Evolutionary conservation across 805 yeast species (phyloP).

Genomic region (Helenozyma baotianmanensis): DNA sequence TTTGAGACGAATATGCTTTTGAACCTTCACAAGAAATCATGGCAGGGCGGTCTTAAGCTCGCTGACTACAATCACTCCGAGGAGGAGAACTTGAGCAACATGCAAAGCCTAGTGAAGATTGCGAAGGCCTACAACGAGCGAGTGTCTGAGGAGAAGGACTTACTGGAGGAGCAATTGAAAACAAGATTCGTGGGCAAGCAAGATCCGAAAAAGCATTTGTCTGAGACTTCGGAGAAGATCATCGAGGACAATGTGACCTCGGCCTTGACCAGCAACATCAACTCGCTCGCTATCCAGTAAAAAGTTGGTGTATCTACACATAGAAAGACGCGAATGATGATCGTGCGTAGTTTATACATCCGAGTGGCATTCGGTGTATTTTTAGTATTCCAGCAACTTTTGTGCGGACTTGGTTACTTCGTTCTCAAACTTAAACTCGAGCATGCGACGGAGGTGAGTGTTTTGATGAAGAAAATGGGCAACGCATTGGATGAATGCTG

Average conservation of each 20-base stretch:
- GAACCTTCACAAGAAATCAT: constrained; percentile 88
- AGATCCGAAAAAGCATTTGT: constrained; percentile 96
- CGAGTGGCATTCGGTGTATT: no score
- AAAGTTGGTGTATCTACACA: no score
- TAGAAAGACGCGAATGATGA: no score
- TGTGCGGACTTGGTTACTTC: no score
- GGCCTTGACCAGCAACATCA: constrained; percentile 82
- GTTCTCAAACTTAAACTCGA: constrained; percentile 2
- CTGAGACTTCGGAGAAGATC: constrained; percentile 78
- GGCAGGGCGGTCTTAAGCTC: constrained; percentile 89
- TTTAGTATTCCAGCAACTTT: no score
- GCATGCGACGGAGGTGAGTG: constrained; percentile 1
- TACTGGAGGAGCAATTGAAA: constrained; percentile 82
- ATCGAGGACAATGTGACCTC: constrained; percentile 90
- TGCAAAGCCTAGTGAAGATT: constrained; percentile 77
- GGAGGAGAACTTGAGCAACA: constrained; percentile 64
- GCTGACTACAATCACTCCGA: constrained; percentile 75
- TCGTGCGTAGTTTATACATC: no score
- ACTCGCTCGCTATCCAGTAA: constrained; percentile 81
- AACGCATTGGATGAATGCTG: constrained; percentile 9
- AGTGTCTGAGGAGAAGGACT: constrained; percentile 86
- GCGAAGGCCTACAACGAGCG: constrained; percentile 87
- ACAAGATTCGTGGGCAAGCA: constrained; percentile 97
- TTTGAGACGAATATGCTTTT: constrained; percentile 90
- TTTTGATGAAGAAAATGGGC: constrained; percentile 6